Percentiles rank a stretch among this genome's conserved stretches.
Evolutionary conservation across 2,329 filamentous ascomycete species (phyloP).

Genomic region (Dothideomycetes sp.): DNA sequence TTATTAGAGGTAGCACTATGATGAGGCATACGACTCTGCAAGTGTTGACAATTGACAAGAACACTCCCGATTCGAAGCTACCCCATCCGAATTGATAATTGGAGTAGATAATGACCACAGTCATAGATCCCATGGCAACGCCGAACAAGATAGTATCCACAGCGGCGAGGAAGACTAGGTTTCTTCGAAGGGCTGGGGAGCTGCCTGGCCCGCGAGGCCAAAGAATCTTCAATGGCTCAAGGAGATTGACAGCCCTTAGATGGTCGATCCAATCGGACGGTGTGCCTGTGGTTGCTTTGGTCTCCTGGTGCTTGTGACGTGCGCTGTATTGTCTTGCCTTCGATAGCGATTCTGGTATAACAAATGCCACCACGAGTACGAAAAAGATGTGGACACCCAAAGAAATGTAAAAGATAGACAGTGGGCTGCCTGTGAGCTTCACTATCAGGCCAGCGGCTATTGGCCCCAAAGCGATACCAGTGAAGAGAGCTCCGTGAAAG

Average conservation of each 20-base stretch:
- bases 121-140: constrained; percentile 66
- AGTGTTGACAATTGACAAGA: constrained; percentile 68
- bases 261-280: constrained; percentile 33
- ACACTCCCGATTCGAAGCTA: constrained; percentile 67
- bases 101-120: constrained; percentile 76
- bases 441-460: constrained; percentile 72
- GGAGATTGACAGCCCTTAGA: constrained; percentile 47
- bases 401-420: constrained; percentile 78
- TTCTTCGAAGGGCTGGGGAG: constrained; percentile 54
- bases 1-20: constrained; percentile 62
- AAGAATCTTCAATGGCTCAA: constrained; percentile 68
- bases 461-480: constrained; percentile 79
- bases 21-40: constrained; percentile 68
- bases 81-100: constrained; percentile 74
- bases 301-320: constrained; percentile 51
- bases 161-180: constrained; percentile 68
- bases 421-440: constrained; percentile 58
- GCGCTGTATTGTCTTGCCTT: constrained; percentile 59
- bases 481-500: constrained; percentile 80
- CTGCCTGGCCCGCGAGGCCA: constrained; percentile 59
- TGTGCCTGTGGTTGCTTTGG: constrained; percentile 22
- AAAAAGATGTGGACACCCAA: constrained; percentile 64
- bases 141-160: constrained; percentile 77
- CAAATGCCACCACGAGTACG: constrained; percentile 56
- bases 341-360: constrained; percentile 78